Evolutionary conservation across 768 basidiomycete species (phyloP).

Genomic region (Gyrodon lividus): DNA sequence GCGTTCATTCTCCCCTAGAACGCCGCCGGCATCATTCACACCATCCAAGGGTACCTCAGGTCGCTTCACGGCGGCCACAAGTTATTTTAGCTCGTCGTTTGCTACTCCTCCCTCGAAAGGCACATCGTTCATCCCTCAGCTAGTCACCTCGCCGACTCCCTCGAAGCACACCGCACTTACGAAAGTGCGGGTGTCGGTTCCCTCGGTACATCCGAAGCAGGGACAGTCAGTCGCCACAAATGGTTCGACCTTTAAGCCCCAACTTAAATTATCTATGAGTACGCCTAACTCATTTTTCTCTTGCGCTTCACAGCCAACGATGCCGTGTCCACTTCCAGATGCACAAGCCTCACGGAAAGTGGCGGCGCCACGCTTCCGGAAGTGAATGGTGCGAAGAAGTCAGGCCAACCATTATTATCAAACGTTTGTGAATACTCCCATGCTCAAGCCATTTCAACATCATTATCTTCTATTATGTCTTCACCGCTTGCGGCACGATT

Average conservation of each 20-base stretch:
- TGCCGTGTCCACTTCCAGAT: conserved; percentile 37
- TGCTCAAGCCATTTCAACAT: conserved; percentile 33
- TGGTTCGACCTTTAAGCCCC: conserved; percentile 63
- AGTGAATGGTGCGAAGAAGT: conserved; percentile 28
- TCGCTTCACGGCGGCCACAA: conserved; percentile 22
- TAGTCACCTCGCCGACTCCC: conserved; percentile 46
- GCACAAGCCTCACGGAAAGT: conserved; percentile 31
- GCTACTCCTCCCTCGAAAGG: conserved; percentile 53
- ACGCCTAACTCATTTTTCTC: conserved; percentile 55
- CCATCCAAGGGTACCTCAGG: conserved; percentile 35
- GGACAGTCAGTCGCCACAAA: conserved; percentile 37
- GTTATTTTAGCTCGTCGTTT: conserved; percentile 31
- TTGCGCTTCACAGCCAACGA: conserved; percentile 36
- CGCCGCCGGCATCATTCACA: conserved; percentile 29
- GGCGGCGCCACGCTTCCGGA: conserved; percentile 25
- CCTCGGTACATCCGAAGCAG: conserved; percentile 24
- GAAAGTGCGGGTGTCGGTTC: conserved; percentile 41
- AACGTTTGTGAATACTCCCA: conserved; percentile 25
- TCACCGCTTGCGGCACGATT: conserved; percentile 55
- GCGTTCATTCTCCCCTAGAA: conserved; percentile 33
- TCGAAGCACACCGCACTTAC: conserved; percentile 22
- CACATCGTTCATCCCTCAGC: conserved; percentile 65
- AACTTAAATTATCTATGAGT: conserved; percentile 48
- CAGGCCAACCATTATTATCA: conserved; percentile 9
- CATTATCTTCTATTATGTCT: conserved; percentile 49